Evolutionary conservation across 768 basidiomycete species (phyloP).

Genomic region (Multifurca ochricompacta): DNA sequence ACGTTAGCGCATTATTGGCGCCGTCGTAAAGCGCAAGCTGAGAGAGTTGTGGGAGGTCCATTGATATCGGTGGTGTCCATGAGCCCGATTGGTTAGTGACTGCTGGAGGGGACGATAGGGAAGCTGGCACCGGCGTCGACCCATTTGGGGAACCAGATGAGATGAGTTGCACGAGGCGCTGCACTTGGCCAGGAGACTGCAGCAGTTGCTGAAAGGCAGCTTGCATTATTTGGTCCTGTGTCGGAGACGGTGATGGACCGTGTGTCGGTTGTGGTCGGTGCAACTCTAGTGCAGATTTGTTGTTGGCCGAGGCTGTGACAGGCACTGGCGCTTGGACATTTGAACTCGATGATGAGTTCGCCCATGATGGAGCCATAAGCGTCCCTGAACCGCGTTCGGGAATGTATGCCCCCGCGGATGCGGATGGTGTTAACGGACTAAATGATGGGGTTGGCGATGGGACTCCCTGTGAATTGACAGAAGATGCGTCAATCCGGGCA

Average conservation of each 20-base stretch:
- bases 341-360: neutral
- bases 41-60: conserved; percentile 19
- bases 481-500: conserved; percentile 17
- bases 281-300: conserved; percentile 18
- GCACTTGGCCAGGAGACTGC: conserved; percentile 25
- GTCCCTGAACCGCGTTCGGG: conserved; percentile 1
- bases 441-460: conserved; percentile 4
- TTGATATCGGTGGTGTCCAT: conserved; percentile 19
- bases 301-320: neutral
- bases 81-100: conserved; percentile 7
- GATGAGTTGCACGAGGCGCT: conserved; percentile 25
- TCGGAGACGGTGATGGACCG: neutral
- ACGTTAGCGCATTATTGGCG: conserved; percentile 21
- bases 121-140: neutral
- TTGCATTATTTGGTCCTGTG: conserved; percentile 20
- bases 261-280: conserved; percentile 11
- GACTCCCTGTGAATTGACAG: conserved; percentile 7
- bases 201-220: conserved; percentile 23
- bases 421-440: neutral
- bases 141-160: conserved; percentile 7
- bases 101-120: conserved; percentile 1
- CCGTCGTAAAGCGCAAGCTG: conserved; percentile 24
- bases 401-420: neutral
- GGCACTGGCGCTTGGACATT: neutral
- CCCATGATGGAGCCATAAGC: conserved; percentile 1